These are phyloP conservation scores for Allium cepa DNA, from an alignment of 106 monocot species.

Conservation along the genomic window DNA sequence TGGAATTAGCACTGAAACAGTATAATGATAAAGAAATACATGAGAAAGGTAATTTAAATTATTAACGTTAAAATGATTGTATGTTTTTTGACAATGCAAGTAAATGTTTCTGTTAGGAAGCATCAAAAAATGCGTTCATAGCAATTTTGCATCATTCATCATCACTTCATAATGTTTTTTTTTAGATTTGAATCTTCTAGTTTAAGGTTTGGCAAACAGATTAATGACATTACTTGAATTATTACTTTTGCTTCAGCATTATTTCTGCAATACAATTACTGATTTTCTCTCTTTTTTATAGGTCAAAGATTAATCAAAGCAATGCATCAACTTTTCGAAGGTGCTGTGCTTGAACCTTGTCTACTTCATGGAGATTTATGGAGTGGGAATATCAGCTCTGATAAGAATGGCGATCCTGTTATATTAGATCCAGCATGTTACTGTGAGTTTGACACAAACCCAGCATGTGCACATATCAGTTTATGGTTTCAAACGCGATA, in stretches of 20 bases:
- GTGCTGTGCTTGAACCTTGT: constrained; percentile 64
- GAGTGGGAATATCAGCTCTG: constrained; percentile 91
- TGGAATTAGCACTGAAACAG: constrained; percentile 45
- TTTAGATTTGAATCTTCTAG: neutral
- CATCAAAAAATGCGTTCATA: neutral
- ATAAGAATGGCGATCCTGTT: constrained; percentile 87
- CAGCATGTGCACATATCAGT: neutral
- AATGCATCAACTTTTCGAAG: constrained; percentile 76
- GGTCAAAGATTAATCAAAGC: constrained; percentile 73
- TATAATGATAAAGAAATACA: constrained; percentile 66
- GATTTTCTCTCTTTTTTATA: constrained; percentile 12
- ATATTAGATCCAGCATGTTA: constrained; percentile 97
- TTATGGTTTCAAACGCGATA: too few species aligned
- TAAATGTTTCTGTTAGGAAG: neutral
- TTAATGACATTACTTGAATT: neutral
- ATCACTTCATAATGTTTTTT: neutral
- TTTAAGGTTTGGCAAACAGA: neutral
- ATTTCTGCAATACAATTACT: neutral
- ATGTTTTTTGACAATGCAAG: neutral
- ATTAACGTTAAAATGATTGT: neutral
- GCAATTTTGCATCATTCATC: too few species aligned
- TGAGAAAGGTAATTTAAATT: constrained; percentile 59
- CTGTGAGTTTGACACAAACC: constrained; percentile 41
- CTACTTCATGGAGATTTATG: constrained; percentile 95
- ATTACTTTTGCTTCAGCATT: neutral